Evolutionary conservation across 1,284 basidiomycete genomes (phyloP).

Genomic region (Kwoniella shivajii): DNA sequence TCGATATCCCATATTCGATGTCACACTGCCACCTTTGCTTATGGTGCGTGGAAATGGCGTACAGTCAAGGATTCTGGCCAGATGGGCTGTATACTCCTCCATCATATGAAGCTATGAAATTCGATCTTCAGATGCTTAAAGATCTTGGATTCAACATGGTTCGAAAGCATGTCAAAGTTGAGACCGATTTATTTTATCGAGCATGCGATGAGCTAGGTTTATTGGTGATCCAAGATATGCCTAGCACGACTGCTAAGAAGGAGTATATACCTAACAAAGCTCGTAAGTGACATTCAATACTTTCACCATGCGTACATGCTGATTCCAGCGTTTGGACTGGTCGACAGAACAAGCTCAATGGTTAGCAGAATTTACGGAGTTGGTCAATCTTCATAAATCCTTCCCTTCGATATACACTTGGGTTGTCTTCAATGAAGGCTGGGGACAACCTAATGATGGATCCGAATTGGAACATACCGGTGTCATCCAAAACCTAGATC

Average conservation of each 20-base stretch:
- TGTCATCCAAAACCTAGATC: constrained; percentile 17
- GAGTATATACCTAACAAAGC: constrained; percentile 7
- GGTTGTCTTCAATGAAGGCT: constrained; percentile 32
- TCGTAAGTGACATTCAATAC: constrained; percentile 11
- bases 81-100: constrained; percentile 30
- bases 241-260: constrained; percentile 14
- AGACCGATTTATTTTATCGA: constrained; percentile 25
- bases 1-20: neutral
- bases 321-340: neutral
- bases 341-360: constrained; percentile 25
- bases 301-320: neutral
- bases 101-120: constrained; percentile 25
- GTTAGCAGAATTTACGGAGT: constrained; percentile 17
- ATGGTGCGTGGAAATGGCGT: neutral
- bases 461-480: constrained; percentile 21
- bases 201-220: constrained; percentile 30
- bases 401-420: constrained; percentile 31
- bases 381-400: constrained; percentile 25
- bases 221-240: constrained; percentile 31
- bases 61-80: constrained; percentile 31
- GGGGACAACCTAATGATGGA: constrained; percentile 22
- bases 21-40: no score
- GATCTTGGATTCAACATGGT: constrained; percentile 30
- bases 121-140: constrained; percentile 22
- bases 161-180: constrained; percentile 32